Percentiles rank a stretch among this genome's conserved stretches.
Evolutionary conservation across 768 basidiomycete genomes (phyloP).

Genomic region (Panus rudis): DNA sequence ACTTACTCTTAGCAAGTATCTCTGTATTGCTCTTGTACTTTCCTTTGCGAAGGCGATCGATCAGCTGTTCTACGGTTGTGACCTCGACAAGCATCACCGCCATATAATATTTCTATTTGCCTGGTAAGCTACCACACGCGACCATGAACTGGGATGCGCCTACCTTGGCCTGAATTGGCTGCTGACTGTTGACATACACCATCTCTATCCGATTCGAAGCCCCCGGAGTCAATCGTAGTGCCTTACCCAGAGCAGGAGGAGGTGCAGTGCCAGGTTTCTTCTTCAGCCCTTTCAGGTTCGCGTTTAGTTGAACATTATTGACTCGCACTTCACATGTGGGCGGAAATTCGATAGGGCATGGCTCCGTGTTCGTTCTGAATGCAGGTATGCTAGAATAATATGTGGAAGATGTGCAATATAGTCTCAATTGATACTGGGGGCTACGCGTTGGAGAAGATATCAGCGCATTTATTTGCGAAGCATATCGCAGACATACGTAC

Average conservation of each 20-base stretch:
- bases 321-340: slow-evolving; percentile 88
- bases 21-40: slow-evolving; percentile 58
- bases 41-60: slow-evolving; percentile 62
- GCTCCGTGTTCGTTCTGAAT: slow-evolving; percentile 44
- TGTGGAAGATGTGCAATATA: slow-evolving; percentile 84
- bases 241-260: slow-evolving; percentile 62
- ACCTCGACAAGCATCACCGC: slow-evolving; percentile 80
- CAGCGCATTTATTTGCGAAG: not conserved
- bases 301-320: slow-evolving; percentile 59
- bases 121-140: not conserved
- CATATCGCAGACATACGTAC: slow-evolving; percentile 30
- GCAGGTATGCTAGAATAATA: slow-evolving; percentile 49
- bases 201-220: slow-evolving; percentile 71
- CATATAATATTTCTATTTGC: slow-evolving; percentile 79
- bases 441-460: slow-evolving; percentile 26
- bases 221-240: slow-evolving; percentile 35
- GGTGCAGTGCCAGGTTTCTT: slow-evolving; percentile 93
- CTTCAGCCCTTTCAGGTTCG: slow-evolving; percentile 86
- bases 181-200: slow-evolving; percentile 86
- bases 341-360: slow-evolving; percentile 85
- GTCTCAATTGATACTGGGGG: slow-evolving; percentile 68
- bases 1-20: slow-evolving; percentile 62
- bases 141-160: slow-evolving; percentile 12
- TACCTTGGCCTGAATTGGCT: slow-evolving; percentile 71
- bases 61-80: slow-evolving; percentile 61